Conservation (phyloP, 768 basidiomycete genomes). For the Amanita jacksonii region DNA sequence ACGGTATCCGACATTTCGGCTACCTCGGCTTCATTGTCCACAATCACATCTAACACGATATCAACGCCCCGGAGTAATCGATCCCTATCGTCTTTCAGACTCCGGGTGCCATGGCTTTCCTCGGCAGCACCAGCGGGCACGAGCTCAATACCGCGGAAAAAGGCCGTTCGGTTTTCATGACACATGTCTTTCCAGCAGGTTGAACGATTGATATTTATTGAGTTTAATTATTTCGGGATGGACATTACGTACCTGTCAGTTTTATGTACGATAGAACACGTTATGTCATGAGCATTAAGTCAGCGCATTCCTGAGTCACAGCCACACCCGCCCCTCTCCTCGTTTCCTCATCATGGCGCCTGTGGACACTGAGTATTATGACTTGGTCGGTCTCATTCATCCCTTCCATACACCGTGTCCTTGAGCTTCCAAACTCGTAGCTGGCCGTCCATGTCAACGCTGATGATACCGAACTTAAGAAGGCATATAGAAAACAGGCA, state of each 20-base stretch:
- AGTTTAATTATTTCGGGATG: neutral
- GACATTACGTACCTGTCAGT: neutral
- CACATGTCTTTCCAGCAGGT: constrained; percentile 21
- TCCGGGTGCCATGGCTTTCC: constrained; percentile 45
- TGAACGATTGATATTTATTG: too few relatives aligned
- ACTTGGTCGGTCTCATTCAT: constrained; percentile 49
- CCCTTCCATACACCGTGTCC: neutral
- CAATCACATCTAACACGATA: constrained; percentile 33
- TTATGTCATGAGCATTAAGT: too few relatives aligned
- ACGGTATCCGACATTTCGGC: constrained; percentile 25
- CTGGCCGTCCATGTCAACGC: constrained; percentile 65
- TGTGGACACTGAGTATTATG: constrained; percentile 87
- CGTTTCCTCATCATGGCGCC: constrained; percentile 51
- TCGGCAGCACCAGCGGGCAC: constrained; percentile 23
- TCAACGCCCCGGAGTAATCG: constrained; percentile 21
- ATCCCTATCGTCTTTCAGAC: constrained; percentile 28
- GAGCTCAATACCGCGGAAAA: constrained; percentile 31
- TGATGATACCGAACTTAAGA: constrained; percentile 79
- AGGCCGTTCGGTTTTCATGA: constrained; percentile 55
- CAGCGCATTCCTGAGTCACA: too few relatives aligned
- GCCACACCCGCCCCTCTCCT: neutral
- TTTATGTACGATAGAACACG: neutral
- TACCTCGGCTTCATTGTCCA: constrained; percentile 40
- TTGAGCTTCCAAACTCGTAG: constrained; percentile 24
- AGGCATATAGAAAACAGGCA: constrained; percentile 89